A percentile compares a stretch with the other conserved stretches of the same genome.
These are phyloP conservation scores for Amphicarpaea edgeworthii DNA, from an alignment of 306 rosid species.

Conservation along the genomic window DNA sequence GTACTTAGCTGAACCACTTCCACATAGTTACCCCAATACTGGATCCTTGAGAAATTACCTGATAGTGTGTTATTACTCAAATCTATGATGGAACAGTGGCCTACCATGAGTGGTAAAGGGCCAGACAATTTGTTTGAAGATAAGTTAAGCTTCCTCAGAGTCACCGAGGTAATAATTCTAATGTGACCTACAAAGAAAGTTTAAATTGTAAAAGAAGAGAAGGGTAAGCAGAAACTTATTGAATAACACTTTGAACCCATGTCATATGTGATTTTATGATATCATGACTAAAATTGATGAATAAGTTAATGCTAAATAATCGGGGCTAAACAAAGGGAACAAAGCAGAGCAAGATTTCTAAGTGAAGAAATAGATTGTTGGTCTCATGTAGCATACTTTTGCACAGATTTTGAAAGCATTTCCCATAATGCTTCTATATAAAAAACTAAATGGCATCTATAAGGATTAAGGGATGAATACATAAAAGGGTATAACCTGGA, in stretches of 20 bases:
- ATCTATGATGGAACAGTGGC: conserved; percentile 70
- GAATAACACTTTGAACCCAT: conserved; percentile 3
- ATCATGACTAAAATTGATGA: conserved; percentile 36
- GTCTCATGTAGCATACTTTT: neutral
- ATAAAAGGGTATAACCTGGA: conserved; percentile 2
- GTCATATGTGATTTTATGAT: neutral
- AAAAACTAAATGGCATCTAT: conserved; percentile 2
- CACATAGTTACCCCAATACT: conserved; percentile 78
- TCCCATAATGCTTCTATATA: conserved; percentile 8
- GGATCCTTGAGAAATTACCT: conserved; percentile 69
- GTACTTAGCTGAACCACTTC: conserved; percentile 74
- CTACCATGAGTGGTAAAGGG: conserved; percentile 70
- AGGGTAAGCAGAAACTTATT: conserved; percentile 20
- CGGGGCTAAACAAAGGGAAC: neutral
- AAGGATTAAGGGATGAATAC: conserved; percentile 1
- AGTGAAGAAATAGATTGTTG: neutral
- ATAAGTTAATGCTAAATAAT: neutral
- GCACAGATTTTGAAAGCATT: conserved; percentile 24
- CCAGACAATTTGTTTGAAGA: conserved; percentile 81
- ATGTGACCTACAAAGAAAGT: conserved; percentile 68
- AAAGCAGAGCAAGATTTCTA: neutral
- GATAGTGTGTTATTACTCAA: conserved; percentile 75
- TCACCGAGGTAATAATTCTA: conserved; percentile 73
- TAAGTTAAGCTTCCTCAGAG: conserved; percentile 75
- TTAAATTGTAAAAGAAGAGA: conserved; percentile 29